phyloP scores from a whole-genome alignment of 2,329 filamentous ascomycete genomes.

The Dothideomycetidae sp. region DNA sequence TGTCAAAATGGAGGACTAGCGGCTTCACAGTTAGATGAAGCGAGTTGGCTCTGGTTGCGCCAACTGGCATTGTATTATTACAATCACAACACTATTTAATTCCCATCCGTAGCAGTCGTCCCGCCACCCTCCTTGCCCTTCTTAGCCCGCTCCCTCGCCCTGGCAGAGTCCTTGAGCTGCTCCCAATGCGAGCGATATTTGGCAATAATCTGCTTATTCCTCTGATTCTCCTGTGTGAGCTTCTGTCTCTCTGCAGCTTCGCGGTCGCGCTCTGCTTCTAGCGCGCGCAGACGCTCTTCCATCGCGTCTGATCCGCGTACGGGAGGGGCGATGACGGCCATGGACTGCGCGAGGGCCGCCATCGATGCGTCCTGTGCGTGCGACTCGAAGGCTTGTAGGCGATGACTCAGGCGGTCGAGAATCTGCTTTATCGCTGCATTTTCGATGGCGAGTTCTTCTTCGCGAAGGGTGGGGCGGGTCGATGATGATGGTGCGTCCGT shows the following conservation, averaged over 20 bases:
- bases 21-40: no score
- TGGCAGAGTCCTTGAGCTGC: slow-evolving; percentile 30
- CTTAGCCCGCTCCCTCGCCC: slow-evolving; percentile 10
- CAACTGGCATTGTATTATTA: no score
- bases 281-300: slow-evolving; percentile 38
- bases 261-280: slow-evolving; percentile 37
- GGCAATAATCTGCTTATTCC: slow-evolving; percentile 47
- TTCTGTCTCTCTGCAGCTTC: slow-evolving; percentile 46
- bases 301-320: slow-evolving; percentile 8
- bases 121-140: slow-evolving; percentile 4
- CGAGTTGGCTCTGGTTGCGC: no score
- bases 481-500: slow-evolving; percentile 21
- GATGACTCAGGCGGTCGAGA: slow-evolving; percentile 71
- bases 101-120: not conserved
- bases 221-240: slow-evolving; percentile 46
- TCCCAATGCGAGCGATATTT: slow-evolving; percentile 56
- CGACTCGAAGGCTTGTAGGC: slow-evolving; percentile 85
- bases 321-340: slow-evolving; percentile 30
- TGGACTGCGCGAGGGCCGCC: slow-evolving; percentile 73
- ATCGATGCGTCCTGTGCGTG: slow-evolving; percentile 64
- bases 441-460: slow-evolving; percentile 75
- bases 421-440: slow-evolving; percentile 75
- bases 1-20: slow-evolving; percentile 18
- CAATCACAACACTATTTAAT: no score
- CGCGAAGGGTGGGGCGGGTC: slow-evolving; percentile 24